Evolutionary conservation across 148 eudicot species (phyloP), one percentile per base, ranked within the genome.

Genomic region (Euryodendron excelsum): DNA sequence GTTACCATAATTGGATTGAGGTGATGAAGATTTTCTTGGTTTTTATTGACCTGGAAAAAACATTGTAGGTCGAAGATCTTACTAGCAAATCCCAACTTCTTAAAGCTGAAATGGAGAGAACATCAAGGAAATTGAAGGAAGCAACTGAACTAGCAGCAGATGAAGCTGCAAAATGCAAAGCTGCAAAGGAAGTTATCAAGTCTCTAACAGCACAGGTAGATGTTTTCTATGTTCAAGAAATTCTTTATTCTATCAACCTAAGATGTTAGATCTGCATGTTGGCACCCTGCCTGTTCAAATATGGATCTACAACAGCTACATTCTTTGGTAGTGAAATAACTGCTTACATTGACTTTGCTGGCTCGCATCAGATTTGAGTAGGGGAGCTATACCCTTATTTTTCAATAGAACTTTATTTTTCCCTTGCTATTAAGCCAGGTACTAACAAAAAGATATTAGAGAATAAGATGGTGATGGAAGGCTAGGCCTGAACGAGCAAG

Each of bases 131-230:
- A 84, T 85, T 91, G 56, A 87, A 85, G 82, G 94, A 91, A 75
- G 91, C 92, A 41, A 89, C 86, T 73, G 89, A 81, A 69, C n/a
- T 79, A 58, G 91, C 96, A 69, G 85, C 81, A 34, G 92, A 90
- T 78, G 97, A 95, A 84, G 91, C 97, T 84, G 97, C 81, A 69
- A 95, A 89, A 83, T 84, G 91, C 78, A 89, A 80, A 85, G 96
- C 96, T 81, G 91, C 97, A 65, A 93, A 90, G 83, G 97, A 91
- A 90, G 96, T 89, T 58, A 91, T 95, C 61, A 93, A 86, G 82
- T 88, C 96, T 53, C 89, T 95, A 21, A 91, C 91, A 84, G 81
- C 88, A 53, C 97, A 94, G 95, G 98, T 94, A 73, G 86, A 14
- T 20, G 52, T 62, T 3, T n/a, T 56, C 14, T 13, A 25, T 61